Conservation (phyloP, 129 eudicot species). For the Lonicera japonica region DNA sequence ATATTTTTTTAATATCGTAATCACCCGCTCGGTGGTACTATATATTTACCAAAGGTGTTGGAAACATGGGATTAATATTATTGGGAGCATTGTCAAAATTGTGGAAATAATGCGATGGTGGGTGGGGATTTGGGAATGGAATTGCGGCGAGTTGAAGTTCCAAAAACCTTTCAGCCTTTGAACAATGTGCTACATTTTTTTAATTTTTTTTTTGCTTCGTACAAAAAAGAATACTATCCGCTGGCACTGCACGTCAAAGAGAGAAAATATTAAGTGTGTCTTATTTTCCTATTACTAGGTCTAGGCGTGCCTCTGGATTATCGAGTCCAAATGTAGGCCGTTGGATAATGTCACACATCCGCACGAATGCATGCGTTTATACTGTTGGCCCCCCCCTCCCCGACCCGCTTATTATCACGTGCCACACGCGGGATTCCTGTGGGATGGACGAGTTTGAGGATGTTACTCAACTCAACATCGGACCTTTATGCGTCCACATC, state of each 20-base stretch:
- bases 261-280: not conserved
- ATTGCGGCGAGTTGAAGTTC: constrained; percentile 34
- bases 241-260: too few species aligned
- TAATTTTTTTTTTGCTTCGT: not conserved
- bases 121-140: not conserved
- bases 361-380: not conserved
- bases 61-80: too few species aligned
- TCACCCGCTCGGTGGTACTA: too few species aligned
- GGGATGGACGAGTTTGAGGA: too few species aligned
- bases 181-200: constrained; percentile 1
- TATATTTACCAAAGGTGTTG: too few species aligned
- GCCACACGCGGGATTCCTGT: constrained; percentile 2
- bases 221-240: too few species aligned
- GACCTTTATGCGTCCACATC: too few species aligned
- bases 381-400: not conserved
- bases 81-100: too few species aligned
- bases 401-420: not conserved
- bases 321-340: constrained; percentile 12
- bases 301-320: constrained; percentile 19
- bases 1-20: too few species aligned
- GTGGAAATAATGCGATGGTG: constrained; percentile 15
- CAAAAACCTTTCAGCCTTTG: constrained; percentile 3
- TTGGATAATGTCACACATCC: not conserved
- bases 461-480: too few species aligned
- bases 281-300: not conserved